Conservation (phyloP, 2,329 filamentous ascomycete species). For the Pseudogymnoascus sp. region DNA sequence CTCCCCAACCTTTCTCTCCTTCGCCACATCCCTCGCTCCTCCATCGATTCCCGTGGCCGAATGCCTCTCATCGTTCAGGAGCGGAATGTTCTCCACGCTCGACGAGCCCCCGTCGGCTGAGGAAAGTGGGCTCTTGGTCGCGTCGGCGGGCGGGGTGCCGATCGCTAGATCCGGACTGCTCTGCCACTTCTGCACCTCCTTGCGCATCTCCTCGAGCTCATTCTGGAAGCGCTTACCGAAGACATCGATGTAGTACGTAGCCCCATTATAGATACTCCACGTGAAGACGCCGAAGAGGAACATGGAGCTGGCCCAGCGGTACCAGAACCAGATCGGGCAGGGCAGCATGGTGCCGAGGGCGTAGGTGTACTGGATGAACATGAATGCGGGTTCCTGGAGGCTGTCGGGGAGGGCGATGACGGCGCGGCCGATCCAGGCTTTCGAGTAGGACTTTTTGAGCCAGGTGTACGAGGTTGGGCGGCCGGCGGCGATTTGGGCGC, state of each 20-base stretch:
- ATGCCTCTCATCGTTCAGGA: slow-evolving; percentile 40
- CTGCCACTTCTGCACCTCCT: slow-evolving; percentile 87
- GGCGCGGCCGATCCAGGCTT: slow-evolving; percentile 77
- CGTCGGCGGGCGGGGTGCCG: slow-evolving; percentile 29
- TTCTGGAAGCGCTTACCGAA: slow-evolving; percentile 97
- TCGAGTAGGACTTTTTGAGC: slow-evolving; percentile 85
- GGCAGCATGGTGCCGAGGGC: slow-evolving; percentile 90
- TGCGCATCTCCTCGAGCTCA: slow-evolving; percentile 81
- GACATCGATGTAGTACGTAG: slow-evolving; percentile 96
- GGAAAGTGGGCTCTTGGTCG: slow-evolving; percentile 27
- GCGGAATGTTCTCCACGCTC: slow-evolving; percentile 47
- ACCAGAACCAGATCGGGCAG: slow-evolving; percentile 92
- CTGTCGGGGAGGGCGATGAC: slow-evolving; percentile 68
- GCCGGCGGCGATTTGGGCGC: slow-evolving; percentile 90
- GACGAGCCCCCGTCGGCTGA: neutral
- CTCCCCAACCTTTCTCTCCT: slow-evolving; percentile 37
- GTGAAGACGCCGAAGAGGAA: slow-evolving; percentile 81
- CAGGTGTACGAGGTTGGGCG: slow-evolving; percentile 96
- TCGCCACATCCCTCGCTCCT: slow-evolving; percentile 38
- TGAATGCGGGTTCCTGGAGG: slow-evolving; percentile 84
- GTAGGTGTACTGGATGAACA: slow-evolving; percentile 91
- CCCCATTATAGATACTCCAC: slow-evolving; percentile 95
- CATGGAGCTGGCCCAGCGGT: slow-evolving; percentile 64
- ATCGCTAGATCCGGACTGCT: slow-evolving; percentile 43
- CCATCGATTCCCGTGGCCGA: slow-evolving; percentile 38